These are phyloP conservation scores for Ambrosiella beaveri DNA, from an alignment of 2,329 filamentous ascomycete species.

Conservation along the genomic window DNA sequence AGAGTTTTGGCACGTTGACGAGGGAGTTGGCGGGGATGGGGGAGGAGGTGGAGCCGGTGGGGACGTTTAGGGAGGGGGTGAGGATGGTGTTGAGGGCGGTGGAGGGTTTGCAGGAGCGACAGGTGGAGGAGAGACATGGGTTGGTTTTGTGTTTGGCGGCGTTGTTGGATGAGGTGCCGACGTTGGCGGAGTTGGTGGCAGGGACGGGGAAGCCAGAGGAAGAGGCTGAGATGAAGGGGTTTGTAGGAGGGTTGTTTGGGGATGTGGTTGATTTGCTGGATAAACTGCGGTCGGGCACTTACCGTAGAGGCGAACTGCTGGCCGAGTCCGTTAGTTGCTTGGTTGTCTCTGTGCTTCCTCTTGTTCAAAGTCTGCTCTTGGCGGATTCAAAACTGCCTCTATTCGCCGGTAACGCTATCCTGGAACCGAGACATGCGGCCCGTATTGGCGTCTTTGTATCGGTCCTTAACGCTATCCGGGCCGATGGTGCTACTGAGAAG, in stretches of 20 bases:
- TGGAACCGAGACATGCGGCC: neutral
- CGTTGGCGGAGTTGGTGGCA: constrained; percentile 21
- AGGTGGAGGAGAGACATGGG: constrained; percentile 55
- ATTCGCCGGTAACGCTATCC: constrained; percentile 1
- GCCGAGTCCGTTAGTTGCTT: constrained; percentile 44
- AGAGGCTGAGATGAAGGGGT: neutral
- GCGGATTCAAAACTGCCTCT: neutral
- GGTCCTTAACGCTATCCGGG: constrained; percentile 12
- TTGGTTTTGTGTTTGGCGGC: constrained; percentile 44
- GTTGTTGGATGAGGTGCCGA: constrained; percentile 32
- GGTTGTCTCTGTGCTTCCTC: constrained; percentile 33
- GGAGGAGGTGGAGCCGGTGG: constrained; percentile 13
- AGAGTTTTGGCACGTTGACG: constrained; percentile 46
- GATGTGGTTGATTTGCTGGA: constrained; percentile 12
- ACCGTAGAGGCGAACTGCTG: constrained; percentile 46
- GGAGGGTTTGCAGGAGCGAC: constrained; percentile 30
- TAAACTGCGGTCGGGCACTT: constrained; percentile 25
- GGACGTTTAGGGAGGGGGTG: constrained; percentile 22
- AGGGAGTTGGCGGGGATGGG: constrained; percentile 22
- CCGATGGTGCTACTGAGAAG: neutral
- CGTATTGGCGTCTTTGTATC: constrained; percentile 13
- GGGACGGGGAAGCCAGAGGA: neutral
- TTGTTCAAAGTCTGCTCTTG: constrained; percentile 15
- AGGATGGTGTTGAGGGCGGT: constrained; percentile 29
- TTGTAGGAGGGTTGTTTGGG: neutral